Evolutionary conservation across 2,329 filamentous ascomycete species (phyloP), one percentile per base, ranked within the genome.

Genomic region (Trichoderma hamatum): DNA sequence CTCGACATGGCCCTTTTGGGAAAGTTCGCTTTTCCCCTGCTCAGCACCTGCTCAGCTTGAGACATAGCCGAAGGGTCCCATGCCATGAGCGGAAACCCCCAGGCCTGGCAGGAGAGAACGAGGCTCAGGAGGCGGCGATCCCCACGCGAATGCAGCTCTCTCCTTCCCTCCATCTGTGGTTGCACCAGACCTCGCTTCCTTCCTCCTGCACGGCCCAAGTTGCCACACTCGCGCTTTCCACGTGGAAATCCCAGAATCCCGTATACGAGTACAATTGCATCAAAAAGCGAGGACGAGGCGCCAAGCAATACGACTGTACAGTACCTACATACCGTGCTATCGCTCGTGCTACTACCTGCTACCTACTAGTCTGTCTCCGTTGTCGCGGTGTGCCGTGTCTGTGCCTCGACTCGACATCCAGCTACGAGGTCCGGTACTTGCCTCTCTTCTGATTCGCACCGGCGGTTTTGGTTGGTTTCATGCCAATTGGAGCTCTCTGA

Each of bases 141-240:
- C 11, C 46, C 32, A 28, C 49, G n/a, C n/a, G 32, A 9, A 55
- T 32, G 10, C 49, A 64, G 61, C 24, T 43, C 34, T 43, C 34
- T 64, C 61, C 61, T 43, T 55, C 49, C 61, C 34, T 55, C 30
- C 32, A 51, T 55, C 54, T 26, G 13, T 36, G 49, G 54, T 24
- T 51, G 49, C 51, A 24, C 5, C 21, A 43, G 61, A 64, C 19
- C 51, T 54, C 55, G 26, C 61, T 28, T 64, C 61, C 61, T 39
- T 21, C 43, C 61, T 54, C 3, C 61, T 34, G 49, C 61, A 61
- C 24, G 58, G 58, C 58, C 58, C 26, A 34, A 14, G 49, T 11
- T 36, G 49, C 61, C 49, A 55, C 61, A 19, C 61, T 54, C 46
- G 49, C 24, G 6, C 49, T 21, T 55, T 64, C 34, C 61, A 64